Base-by-base conservation (phyloP, 2,329 filamentous ascomycete genomes). In the Apiospora sp. region DNA sequence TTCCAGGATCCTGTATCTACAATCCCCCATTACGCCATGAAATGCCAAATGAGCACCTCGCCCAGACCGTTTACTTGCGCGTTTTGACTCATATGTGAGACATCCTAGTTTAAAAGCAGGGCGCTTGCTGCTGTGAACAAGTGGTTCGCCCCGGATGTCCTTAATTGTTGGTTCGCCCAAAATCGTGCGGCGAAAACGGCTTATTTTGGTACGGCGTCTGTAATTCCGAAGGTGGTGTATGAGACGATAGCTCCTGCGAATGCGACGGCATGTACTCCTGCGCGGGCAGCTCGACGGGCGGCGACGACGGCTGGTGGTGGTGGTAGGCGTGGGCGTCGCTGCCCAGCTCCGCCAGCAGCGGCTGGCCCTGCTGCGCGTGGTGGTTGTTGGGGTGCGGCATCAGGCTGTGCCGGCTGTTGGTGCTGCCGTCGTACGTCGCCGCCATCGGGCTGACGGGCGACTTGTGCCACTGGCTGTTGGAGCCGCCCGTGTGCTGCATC, bases 271-370 rank as follows among this genome's bases (percentile, higher is more conserved):
- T 19, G 27, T 68, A 12, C 4, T 58, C 44, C 14, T 69, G 30
- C 67, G 34, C 67, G 41, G 68, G 44, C n/a, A 72, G 22, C 22
- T 72, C 71, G 7, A 71, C 71, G 13, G 71, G 71, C 68, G 68
- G 44, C 30, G 58, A 51, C 3, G 49, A 61, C 7, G 54, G 16
- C 0, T 34, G 67, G 14, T 69, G 71, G 16, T 34, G 67, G 14
- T 69, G 71, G 16, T 46, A 41, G 0, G 7, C 30, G 4, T n/a
- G 34, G 14, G 19, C 27, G 3, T 27, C 49, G 37, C 46, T 44
- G 37, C 58, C 58, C 1, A 71, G 68, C 68, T 71, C 71, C 24
- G 71, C 71, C n/a, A 72, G 71, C 37, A 72, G 24, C n/a, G 71
- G 71, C 71, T 72, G 71, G 16, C 68, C 71, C 24, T 64, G 58